phyloP scores from a whole-genome alignment of 1,284 basidiomycete species.

The Cronartium quercuum region DNA sequence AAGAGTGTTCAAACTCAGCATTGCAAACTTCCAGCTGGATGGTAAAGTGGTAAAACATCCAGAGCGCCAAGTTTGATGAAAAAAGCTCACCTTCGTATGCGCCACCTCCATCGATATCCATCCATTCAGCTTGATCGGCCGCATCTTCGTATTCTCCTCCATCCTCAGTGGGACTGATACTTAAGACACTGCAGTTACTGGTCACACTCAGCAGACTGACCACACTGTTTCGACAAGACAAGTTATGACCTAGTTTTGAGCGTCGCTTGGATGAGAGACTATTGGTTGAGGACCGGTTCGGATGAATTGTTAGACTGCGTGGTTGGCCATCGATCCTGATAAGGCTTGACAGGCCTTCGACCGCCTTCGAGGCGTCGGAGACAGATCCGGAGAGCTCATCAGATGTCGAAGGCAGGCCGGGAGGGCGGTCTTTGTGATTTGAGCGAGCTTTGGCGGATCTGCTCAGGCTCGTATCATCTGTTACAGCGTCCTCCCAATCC shows the following conservation, averaged over 20 bases:
- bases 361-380: not conserved
- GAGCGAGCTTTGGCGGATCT: not conserved
- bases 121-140: conserved; percentile 6
- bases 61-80: not conserved
- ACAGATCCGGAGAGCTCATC: not conserved
- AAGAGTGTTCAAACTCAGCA: not conserved
- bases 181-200: not conserved
- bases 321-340: not conserved
- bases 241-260: not conserved
- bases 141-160: not conserved
- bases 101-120: conserved; percentile 2
- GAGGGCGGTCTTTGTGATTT: too few species aligned
- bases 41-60: not conserved
- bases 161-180: not conserved
- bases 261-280: not conserved
- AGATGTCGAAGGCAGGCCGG: not conserved
- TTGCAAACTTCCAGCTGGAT: not conserved
- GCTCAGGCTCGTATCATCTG: not conserved
- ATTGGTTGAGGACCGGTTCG: not conserved
- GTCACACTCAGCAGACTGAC: not conserved
- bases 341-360: not conserved
- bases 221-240: not conserved
- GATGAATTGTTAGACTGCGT: not conserved
- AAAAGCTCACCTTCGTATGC: not conserved
- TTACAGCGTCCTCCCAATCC: not conserved